phyloP scores from a whole-genome alignment of 495 filamentous ascomycete genomes.

The Patellaria atrata region DNA sequence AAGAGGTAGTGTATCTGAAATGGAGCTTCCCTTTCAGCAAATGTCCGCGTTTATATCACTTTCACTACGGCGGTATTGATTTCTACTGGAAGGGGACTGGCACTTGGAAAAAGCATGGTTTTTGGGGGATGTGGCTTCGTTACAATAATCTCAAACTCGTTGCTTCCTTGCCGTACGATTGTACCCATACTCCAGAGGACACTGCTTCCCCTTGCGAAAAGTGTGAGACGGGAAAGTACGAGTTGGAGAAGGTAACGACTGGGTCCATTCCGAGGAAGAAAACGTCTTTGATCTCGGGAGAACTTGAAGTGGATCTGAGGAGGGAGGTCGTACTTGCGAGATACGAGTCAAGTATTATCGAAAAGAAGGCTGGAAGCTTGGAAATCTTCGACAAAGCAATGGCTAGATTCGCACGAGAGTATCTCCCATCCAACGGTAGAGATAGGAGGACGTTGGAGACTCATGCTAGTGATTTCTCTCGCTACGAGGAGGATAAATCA shows the following conservation, averaged over 20 bases:
- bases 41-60: slow-evolving; percentile 10
- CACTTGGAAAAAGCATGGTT: slow-evolving; percentile 6
- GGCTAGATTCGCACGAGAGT: slow-evolving; percentile 4
- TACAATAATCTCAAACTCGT: slow-evolving; percentile 16
- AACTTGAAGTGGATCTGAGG: too few species aligned
- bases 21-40: slow-evolving; percentile 15
- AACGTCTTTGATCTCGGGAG: too few species aligned
- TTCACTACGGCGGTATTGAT: slow-evolving; percentile 10
- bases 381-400: slow-evolving; percentile 16
- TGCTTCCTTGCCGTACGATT: too few species aligned
- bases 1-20: slow-evolving; percentile 15
- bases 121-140: slow-evolving; percentile 3
- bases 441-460: background rate
- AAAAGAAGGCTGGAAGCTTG: too few species aligned
- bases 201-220: too few species aligned
- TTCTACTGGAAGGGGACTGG: slow-evolving; percentile 18
- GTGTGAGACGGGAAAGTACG: too few species aligned
- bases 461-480: background rate
- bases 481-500: background rate
- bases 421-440: background rate
- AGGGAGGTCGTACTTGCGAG: too few species aligned
- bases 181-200: too few species aligned
- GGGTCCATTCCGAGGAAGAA: too few species aligned
- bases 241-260: too few species aligned
- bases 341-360: too few species aligned